A percentile compares a stretch with the other conserved stretches of the same genome.
These are phyloP conservation scores for Escallonia herrerae DNA, from an alignment of 129 eudicot genomes.

Conservation along the genomic window DNA sequence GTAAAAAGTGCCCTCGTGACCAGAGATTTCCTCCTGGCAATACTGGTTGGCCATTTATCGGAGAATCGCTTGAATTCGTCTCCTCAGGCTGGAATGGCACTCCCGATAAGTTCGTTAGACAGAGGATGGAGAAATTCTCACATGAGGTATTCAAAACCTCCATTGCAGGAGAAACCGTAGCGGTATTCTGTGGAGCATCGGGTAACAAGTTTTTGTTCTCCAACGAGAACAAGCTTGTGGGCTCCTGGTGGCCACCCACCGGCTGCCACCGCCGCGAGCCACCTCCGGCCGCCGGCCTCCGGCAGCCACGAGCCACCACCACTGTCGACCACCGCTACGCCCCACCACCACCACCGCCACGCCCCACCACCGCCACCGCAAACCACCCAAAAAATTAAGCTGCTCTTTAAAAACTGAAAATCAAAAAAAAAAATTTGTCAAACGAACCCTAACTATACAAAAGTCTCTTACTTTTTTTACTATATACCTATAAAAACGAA, in stretches of 20 bases:
- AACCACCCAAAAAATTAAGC: no score
- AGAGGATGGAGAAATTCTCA: not conserved
- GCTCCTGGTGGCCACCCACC: not conserved
- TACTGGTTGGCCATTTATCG: not conserved
- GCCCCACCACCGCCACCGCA: no score
- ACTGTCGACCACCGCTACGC: no score
- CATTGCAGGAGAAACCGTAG: not conserved
- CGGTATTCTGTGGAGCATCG: not conserved
- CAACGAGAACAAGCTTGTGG: not conserved
- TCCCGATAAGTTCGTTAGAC: not conserved
- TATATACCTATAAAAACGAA: no score
- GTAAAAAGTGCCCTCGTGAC: not conserved
- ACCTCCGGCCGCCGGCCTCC: no score
- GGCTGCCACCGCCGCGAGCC: no score
- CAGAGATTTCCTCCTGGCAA: not conserved
- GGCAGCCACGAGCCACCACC: no score
- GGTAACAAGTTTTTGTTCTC: not conserved
- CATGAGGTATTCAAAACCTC: not conserved
- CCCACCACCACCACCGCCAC: no score
- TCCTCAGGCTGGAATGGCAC: not conserved
- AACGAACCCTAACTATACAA: no score
- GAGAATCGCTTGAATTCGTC: not conserved
- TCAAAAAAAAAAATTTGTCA: no score
- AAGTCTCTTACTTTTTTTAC: no score
- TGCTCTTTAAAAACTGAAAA: no score